A percentile compares a stretch with the other conserved stretches of the same genome.
phyloP scores from a whole-genome alignment of 2,329 filamentous ascomycete genomes.

The Sporothrix mexicana region DNA sequence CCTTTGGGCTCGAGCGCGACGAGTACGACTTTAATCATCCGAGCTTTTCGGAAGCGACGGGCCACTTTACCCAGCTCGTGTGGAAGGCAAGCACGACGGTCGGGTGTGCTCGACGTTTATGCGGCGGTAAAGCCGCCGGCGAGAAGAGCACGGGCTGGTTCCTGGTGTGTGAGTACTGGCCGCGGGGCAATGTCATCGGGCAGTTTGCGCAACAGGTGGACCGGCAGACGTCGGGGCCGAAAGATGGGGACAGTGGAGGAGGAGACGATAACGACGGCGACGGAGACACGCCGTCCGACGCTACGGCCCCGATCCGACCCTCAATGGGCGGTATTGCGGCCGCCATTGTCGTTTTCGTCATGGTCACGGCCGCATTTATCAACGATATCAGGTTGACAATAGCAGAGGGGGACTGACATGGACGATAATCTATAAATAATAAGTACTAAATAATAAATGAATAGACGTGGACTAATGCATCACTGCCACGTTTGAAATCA shows the following conservation, averaged over 20 bases:
- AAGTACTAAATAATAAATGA: no score
- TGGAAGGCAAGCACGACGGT: slow-evolving; percentile 68
- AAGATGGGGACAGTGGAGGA: background rate
- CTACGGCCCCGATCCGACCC: background rate
- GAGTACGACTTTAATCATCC: slow-evolving; percentile 64
- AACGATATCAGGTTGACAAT: slow-evolving; percentile 29
- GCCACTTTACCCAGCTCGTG: slow-evolving; percentile 76
- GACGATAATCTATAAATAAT: background rate
- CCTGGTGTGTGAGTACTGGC: slow-evolving; percentile 73
- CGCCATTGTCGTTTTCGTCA: slow-evolving; percentile 30
- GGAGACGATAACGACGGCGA: background rate
- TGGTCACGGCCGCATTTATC: slow-evolving; percentile 29
- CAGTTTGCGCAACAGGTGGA: slow-evolving; percentile 56
- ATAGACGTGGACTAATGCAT: background rate
- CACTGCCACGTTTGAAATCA: background rate
- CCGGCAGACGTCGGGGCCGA: slow-evolving; percentile 38
- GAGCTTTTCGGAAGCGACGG: slow-evolving; percentile 64
- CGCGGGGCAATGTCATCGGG: slow-evolving; percentile 66
- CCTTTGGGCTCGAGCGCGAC: slow-evolving; percentile 67
- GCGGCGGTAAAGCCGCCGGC: slow-evolving; percentile 41
- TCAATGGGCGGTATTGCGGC: slow-evolving; percentile 29
- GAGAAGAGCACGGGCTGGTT: slow-evolving; percentile 59
- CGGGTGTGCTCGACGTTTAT: slow-evolving; percentile 58
- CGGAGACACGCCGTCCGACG: background rate
- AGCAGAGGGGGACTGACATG: background rate